Percentiles rank a stretch among this genome's conserved stretches.
phyloP scores from a whole-genome alignment of 768 basidiomycete species.

The Floccularia luteovirens region DNA sequence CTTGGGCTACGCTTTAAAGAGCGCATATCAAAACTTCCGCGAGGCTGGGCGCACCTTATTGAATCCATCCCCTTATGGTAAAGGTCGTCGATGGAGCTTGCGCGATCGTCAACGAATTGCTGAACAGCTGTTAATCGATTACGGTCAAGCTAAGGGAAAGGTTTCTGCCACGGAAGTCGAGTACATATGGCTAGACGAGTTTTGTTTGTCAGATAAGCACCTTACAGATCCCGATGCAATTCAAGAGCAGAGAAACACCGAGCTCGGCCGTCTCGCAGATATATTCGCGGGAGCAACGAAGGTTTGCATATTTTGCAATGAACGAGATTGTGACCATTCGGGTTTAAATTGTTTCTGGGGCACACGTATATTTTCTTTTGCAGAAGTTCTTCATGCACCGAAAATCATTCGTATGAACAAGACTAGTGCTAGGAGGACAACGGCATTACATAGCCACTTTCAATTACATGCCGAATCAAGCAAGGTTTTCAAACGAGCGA shows the following conservation, averaged over 20 bases:
- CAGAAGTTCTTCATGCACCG: slow-evolving; percentile 12
- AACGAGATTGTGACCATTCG: slow-evolving; percentile 10
- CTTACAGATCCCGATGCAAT: not conserved
- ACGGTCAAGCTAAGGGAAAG: not conserved
- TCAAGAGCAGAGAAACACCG: slow-evolving; percentile 7
- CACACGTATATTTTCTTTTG: slow-evolving; percentile 10
- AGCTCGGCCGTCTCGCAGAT: slow-evolving; percentile 14
- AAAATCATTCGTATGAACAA: slow-evolving; percentile 8
- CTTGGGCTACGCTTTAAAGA: slow-evolving; percentile 1
- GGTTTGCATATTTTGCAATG: slow-evolving; percentile 12
- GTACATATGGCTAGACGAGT: slow-evolving; percentile 7
- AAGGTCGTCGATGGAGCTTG: slow-evolving; percentile 3
- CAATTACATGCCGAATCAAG: not conserved
- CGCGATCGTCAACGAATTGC: slow-evolving; percentile 2
- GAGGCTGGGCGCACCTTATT: slow-evolving; percentile 1
- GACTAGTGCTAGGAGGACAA: not conserved
- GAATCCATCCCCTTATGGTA: slow-evolving; percentile 1
- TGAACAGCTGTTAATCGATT: slow-evolving; percentile 1
- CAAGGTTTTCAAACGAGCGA: slow-evolving; percentile 2
- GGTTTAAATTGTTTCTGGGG: slow-evolving; percentile 10
- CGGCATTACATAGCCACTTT: not conserved
- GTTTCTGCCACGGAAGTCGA: not conserved
- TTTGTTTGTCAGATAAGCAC: slow-evolving; percentile 5
- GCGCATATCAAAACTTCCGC: slow-evolving; percentile 1
- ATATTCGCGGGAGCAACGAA: slow-evolving; percentile 10